Evolutionary conservation across 2,329 filamentous ascomycete species (phyloP).

Genomic region (Penicillium rolfsii): DNA sequence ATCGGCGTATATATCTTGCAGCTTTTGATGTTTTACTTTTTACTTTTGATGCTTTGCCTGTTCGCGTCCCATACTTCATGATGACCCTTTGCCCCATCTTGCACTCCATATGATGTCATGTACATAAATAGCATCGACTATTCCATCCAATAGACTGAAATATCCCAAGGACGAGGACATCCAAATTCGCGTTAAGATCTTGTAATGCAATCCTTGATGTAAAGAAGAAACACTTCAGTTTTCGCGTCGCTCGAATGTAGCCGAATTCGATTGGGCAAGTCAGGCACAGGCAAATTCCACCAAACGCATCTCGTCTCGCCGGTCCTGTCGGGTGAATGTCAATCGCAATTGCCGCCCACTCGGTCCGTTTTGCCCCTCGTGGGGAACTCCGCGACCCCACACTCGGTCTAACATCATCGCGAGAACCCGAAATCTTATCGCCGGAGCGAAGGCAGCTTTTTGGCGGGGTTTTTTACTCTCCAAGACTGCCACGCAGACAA

Average conservation of each 20-base stretch:
- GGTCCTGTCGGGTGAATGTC: not conserved
- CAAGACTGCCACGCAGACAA: not conserved
- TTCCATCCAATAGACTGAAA: slow-evolving; percentile 21
- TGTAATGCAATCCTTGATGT: not conserved
- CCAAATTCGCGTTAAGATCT: not conserved
- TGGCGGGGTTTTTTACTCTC: not conserved
- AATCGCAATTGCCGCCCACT: slow-evolving; percentile 5
- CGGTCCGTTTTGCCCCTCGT: slow-evolving; percentile 12
- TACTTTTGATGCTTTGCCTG: not conserved
- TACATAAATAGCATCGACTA: slow-evolving; percentile 25
- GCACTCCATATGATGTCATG: slow-evolving; percentile 18
- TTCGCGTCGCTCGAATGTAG: not conserved
- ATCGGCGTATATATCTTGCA: slow-evolving; percentile 12
- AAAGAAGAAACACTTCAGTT: not conserved
- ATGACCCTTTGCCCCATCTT: slow-evolving; percentile 8
- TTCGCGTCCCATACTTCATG: slow-evolving; percentile 8
- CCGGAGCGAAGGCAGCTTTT: slow-evolving; percentile 10
- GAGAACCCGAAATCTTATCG: slow-evolving; percentile 35
- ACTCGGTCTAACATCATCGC: slow-evolving; percentile 39
- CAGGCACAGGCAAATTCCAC: not conserved
- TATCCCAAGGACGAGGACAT: not conserved
- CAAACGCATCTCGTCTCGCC: not conserved
- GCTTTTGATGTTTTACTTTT: slow-evolving; percentile 3
- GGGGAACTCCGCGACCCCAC: slow-evolving; percentile 23
- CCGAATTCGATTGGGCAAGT: not conserved